Evolutionary conservation across 2,329 filamentous ascomycete species (phyloP).

Genomic region (Bipolaris bicolor): DNA sequence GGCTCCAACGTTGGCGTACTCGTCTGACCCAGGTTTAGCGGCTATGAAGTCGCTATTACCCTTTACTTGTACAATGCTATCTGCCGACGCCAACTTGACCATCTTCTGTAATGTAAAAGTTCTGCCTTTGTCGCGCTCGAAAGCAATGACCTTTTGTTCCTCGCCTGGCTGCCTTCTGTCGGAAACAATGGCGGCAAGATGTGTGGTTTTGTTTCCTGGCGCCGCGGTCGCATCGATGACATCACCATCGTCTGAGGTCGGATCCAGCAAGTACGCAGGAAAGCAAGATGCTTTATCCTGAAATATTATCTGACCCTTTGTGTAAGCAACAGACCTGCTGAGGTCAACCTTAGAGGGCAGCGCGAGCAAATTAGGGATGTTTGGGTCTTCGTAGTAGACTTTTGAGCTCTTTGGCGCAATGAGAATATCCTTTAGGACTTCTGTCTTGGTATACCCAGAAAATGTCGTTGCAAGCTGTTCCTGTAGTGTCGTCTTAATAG

Average conservation of each 20-base stretch:
- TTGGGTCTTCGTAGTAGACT: slow-evolving; percentile 72
- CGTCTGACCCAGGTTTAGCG: slow-evolving; percentile 67
- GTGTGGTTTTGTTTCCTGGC: slow-evolving; percentile 97
- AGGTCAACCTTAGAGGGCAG: slow-evolving; percentile 75
- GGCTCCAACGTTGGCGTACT: slow-evolving; percentile 74
- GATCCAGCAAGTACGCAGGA: slow-evolving; percentile 84
- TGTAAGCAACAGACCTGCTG: slow-evolving; percentile 75
- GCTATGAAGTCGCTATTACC: slow-evolving; percentile 82
- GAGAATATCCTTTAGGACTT: slow-evolving; percentile 64
- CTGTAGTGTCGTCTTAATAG: slow-evolving; percentile 71
- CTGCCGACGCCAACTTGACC: slow-evolving; percentile 77
- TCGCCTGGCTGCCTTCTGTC: slow-evolving; percentile 42
- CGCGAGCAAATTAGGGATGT: slow-evolving; percentile 84
- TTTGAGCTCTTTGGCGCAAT: slow-evolving; percentile 51
- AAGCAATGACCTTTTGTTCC: slow-evolving; percentile 69
- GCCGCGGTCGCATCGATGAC: slow-evolving; percentile 93
- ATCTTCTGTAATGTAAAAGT: slow-evolving; percentile 82
- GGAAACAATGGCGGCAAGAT: slow-evolving; percentile 77
- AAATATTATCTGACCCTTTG: slow-evolving; percentile 77
- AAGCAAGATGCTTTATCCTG: slow-evolving; percentile 99
- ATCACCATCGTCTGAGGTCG: slow-evolving; percentile 70
- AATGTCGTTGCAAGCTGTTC: slow-evolving; percentile 80
- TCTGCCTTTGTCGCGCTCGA: slow-evolving; percentile 75
- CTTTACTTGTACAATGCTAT: slow-evolving; percentile 69
- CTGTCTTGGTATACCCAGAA: slow-evolving; percentile 63